Conservation (phyloP, 192 early-diverging fungal genomes). For the Thamnidium elegans region DNA sequence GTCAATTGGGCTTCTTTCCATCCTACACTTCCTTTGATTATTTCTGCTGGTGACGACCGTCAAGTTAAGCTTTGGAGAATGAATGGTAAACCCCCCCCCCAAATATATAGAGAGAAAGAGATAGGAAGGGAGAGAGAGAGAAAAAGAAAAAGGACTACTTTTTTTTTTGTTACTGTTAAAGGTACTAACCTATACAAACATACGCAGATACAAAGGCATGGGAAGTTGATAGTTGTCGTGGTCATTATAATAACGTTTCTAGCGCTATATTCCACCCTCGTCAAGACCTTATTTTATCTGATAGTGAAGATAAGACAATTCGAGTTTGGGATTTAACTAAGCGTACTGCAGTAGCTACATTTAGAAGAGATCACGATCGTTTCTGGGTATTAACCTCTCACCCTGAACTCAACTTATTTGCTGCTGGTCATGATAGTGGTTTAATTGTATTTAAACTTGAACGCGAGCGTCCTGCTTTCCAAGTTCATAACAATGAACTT, state of each 20-base stretch:
- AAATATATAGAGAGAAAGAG: background rate
- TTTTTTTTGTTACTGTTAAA: background rate
- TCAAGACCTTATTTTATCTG: constrained; percentile 90
- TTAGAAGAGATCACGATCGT: constrained; percentile 93
- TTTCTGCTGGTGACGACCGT: constrained; percentile 96
- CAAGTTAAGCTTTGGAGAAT: constrained; percentile 98
- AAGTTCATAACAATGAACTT: constrained; percentile 78
- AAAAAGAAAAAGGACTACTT: background rate
- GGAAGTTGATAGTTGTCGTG: constrained; percentile 99
- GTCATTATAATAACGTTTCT: constrained; percentile 98
- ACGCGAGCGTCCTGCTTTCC: constrained; percentile 91
- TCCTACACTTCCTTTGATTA: constrained; percentile 92
- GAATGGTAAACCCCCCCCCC: constrained; percentile 79
- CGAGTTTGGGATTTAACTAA: constrained; percentile 98
- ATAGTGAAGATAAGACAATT: constrained; percentile 96
- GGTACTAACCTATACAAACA: constrained; percentile 3
- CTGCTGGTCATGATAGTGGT: constrained; percentile 96
- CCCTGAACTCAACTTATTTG: constrained; percentile 97
- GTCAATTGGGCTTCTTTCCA: constrained; percentile 99
- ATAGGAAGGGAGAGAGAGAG: background rate
- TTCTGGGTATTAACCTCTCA: constrained; percentile 97
- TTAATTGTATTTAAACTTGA: constrained; percentile 99
- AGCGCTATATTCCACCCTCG: constrained; percentile 94
- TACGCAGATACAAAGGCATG: constrained; percentile 97
- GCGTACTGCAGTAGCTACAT: constrained; percentile 91